Base-by-base conservation (phyloP, 352 stramenopile species). In the Aphanomyces euteiches region DNA sequence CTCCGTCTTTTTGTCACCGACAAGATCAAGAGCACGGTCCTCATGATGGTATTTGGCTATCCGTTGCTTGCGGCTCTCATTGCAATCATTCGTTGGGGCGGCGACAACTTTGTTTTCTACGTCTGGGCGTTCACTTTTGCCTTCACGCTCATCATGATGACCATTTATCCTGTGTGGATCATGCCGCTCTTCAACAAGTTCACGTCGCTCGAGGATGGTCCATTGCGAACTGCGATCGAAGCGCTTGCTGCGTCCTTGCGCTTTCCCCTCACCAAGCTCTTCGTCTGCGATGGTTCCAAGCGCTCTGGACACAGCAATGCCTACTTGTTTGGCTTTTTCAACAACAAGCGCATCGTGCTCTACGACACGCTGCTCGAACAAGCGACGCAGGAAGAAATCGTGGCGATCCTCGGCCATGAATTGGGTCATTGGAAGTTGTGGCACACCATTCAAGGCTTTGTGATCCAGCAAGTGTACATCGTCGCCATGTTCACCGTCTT, bases 151-250 rank as follows among this genome's bases (percentile, higher is more conserved):
- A 73, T 98, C 57, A 98, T 99, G 91, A 82, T 99, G 74, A 99
- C 95, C 36, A 83, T 99, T 66, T 96, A 97, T 64, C 96, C 96
- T 0, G 87, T 96, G 48, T 74, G 97, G 19, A 99, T 99, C 77
- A 98, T 98, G 90, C 97, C 97, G 21, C 77, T 99, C 8, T 99
- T 99, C 73, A 99, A 99, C 83, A 99, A 96, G 75, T 97, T 96
- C 72, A 94, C 81, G 67, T 83, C 85, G 65, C 73, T 97, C 8
- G 81, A 87, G 50, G 82, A 94, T 41, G 95, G 95, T n/a, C 76
- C 84, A 28, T 81, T 99, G 53, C 96, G 97, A 54, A 85, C 76
- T 13, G 80, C 80, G 37, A 99, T 99, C 74, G 96, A 98, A 71
- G 82, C 83, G 34, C 77, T 99, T 36, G 96, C 97, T 5, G 81